Conservation (phyloP, 2,329 filamentous ascomycete genomes). For the Samsoniella hepiali region DNA sequence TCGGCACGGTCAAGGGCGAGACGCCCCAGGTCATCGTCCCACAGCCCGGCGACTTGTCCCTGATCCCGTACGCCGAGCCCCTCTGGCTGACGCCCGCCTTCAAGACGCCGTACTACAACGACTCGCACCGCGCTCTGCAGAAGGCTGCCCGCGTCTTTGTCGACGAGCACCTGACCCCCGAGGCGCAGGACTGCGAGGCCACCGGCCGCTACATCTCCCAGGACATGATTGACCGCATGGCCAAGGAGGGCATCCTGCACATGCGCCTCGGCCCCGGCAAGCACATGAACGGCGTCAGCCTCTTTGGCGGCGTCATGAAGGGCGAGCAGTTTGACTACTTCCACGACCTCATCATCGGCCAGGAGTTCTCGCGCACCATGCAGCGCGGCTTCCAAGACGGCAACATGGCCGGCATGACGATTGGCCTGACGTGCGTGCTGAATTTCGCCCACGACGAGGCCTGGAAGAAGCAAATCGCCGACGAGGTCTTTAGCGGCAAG, state of each 20-base stretch:
- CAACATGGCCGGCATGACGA: slow-evolving; percentile 83
- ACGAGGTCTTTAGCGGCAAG: slow-evolving; percentile 72
- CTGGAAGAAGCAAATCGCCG: slow-evolving; percentile 63
- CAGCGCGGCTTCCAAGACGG: slow-evolving; percentile 82
- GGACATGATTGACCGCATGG: slow-evolving; percentile 75
- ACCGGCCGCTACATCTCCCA: slow-evolving; percentile 69
- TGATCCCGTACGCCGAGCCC: slow-evolving; percentile 81
- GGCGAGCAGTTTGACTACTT: slow-evolving; percentile 85
- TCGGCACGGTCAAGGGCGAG: slow-evolving; percentile 74
- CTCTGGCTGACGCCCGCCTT: slow-evolving; percentile 76
- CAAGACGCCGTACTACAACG: slow-evolving; percentile 76
- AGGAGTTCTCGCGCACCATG: slow-evolving; percentile 69
- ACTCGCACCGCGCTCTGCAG: slow-evolving; percentile 67
- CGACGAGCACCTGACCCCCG: slow-evolving; percentile 66
- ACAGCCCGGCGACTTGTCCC: slow-evolving; percentile 66
- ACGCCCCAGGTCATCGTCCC: slow-evolving; percentile 69
- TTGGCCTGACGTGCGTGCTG: slow-evolving; percentile 73
- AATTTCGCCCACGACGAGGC: slow-evolving; percentile 70
- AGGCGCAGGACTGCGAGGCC: slow-evolving; percentile 72
- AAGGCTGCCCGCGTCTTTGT: slow-evolving; percentile 70
- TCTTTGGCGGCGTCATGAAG: slow-evolving; percentile 67
- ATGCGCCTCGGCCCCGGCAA: slow-evolving; percentile 82
- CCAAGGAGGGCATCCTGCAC: slow-evolving; percentile 68
- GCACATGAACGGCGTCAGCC: slow-evolving; percentile 68
- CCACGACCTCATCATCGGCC: slow-evolving; percentile 72